Base-by-base conservation (phyloP, 2,329 filamentous ascomycete species). In the Calonectria hongkongensis region DNA sequence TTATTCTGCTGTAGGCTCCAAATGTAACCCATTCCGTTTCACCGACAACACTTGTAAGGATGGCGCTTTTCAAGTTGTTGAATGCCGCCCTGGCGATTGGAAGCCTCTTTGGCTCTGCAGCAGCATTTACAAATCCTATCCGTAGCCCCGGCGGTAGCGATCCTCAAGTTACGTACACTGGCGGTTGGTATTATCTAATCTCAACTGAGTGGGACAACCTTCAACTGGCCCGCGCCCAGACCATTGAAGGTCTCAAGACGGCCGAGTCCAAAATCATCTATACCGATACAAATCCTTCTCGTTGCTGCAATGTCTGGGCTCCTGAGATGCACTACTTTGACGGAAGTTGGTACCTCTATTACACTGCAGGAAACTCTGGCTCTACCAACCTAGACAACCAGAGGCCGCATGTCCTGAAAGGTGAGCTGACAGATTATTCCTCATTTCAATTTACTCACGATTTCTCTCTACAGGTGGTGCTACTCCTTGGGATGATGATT, bases 251-350 rank as follows among this genome's bases (percentile, higher is more conserved):
- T 0, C 80, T 92, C n/a, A 90, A 90, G 82, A 88, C 85, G 0
- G 88, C 86, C 0, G 84, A 86, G 45, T 86, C 85, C 25, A 89
- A 89, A 74, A 78, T 84, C 3, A 87, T 91, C 33, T 91, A 88
- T 82, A 85, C 84, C 0, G 87, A 89, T 68, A 81, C 80, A 5
- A 86, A 85, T 18, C 78, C 88, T 2, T 82, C 82, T 4, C 83
- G 88, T 18, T 88, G 87, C 80, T 88, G 88, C 79, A 90, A 90
- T 67, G 86, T 91, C 45, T 92, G 89, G 89, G 89, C 90, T 0
- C 89, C 89, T 0, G 89, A 91, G 75, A 82, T 90, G 0, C 89
- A 90, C 76, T 87, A 87, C 69, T 78, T 90, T 9, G 84, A 86
- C n/a, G 82, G 81, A 16, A 77, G 68, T 21, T 87, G 89, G 89